A percentile compares a stretch with the other conserved stretches of the same genome.
Conservation (phyloP, 805 yeast species). For the Grigorovia humatica region DNA sequence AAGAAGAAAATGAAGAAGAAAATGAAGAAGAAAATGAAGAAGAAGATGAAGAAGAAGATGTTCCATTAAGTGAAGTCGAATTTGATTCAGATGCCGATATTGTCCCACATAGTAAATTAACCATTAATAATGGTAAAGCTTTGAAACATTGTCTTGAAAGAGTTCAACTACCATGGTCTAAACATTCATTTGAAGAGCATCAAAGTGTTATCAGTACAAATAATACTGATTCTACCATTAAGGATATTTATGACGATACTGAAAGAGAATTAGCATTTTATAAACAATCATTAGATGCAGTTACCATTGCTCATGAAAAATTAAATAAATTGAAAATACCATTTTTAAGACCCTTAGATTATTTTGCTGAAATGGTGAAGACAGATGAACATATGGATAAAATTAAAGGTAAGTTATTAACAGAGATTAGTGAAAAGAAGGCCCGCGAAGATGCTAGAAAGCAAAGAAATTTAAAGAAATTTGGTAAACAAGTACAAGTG, state of each 20-base stretch:
- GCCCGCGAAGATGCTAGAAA: conserved; percentile 89
- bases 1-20: conserved; percentile 33
- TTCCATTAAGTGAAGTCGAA: conserved; percentile 85
- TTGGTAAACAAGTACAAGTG: conserved; percentile 93
- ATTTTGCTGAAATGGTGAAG: conserved; percentile 97
- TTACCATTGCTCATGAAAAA: conserved; percentile 55
- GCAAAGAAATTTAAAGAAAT: conserved; percentile 91
- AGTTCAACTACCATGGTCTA: conserved; percentile 48
- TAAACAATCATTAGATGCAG: conserved; percentile 86
- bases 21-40: conserved; percentile 43
- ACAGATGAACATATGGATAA: conserved; percentile 97
- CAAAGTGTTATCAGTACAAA: conserved; percentile 56
- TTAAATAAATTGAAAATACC: conserved; percentile 66
- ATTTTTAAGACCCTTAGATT: conserved; percentile 87
- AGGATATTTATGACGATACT: conserved; percentile 89
- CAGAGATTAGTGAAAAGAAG: conserved; percentile 74
- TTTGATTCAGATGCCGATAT: conserved; percentile 90
- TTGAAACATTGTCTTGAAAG: conserved; percentile 58
- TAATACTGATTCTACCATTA: conserved; percentile 54
- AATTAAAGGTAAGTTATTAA: conserved; percentile 67
- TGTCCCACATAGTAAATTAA: conserved; percentile 82
- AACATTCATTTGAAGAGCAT: conserved; percentile 73
- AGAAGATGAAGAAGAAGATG: conserved; percentile 67
- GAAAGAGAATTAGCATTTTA: conserved; percentile 92
- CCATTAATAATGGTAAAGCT: conserved; percentile 83